phyloP scores from a whole-genome alignment of 768 basidiomycete species.

The Lentinula detonsa region DNA sequence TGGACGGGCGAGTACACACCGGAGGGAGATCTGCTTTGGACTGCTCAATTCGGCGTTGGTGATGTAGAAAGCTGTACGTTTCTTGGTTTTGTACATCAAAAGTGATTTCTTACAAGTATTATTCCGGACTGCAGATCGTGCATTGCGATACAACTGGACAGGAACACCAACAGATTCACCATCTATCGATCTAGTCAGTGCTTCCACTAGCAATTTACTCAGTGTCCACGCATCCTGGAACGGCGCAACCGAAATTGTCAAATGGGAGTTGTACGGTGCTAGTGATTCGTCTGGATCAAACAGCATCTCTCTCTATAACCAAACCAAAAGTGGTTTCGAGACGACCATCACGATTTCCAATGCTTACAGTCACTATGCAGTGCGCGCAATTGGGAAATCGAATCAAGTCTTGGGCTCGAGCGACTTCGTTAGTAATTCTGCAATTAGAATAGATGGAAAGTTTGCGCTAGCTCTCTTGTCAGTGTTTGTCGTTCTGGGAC shows the following conservation, averaged over 20 bases:
- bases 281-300: not conserved
- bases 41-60: conserved; percentile 4
- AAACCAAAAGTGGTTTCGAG: conserved; percentile 12
- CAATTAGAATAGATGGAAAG: not conserved
- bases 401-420: not conserved
- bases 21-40: not conserved
- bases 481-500: not conserved
- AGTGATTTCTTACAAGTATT: not conserved
- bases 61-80: conserved; percentile 5
- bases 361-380: not conserved
- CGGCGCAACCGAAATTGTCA: conserved; percentile 12
- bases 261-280: conserved; percentile 9
- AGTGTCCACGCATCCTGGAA: conserved; percentile 14
- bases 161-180: conserved; percentile 12
- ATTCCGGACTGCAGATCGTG: not conserved
- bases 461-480: not conserved
- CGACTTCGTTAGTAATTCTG: not conserved
- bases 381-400: not conserved
- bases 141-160: conserved; percentile 6
- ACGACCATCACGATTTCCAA: conserved; percentile 7
- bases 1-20: not conserved
- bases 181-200: not conserved
- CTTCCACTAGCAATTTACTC: not conserved
- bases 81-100: not conserved
- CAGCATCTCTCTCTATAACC: not conserved